Evolutionary conservation across 208 protist genomes (phyloP).

Genomic region (Sergeia podlipaevii): DNA sequence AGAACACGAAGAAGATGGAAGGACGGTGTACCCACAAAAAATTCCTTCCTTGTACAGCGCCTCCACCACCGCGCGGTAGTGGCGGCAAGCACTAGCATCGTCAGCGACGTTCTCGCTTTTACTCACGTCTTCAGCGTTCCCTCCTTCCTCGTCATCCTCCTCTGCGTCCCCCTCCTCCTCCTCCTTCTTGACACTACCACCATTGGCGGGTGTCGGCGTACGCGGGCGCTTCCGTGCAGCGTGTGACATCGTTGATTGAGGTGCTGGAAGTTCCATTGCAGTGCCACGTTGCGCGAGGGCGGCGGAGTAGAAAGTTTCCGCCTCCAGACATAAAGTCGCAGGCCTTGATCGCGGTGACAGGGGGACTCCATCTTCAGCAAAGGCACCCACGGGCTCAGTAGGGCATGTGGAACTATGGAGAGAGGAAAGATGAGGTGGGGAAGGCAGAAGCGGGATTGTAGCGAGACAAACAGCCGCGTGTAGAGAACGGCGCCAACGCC

Average conservation of each 20-base stretch:
- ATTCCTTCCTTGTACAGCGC: not conserved
- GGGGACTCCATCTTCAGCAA: not conserved
- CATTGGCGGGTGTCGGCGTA: not conserved
- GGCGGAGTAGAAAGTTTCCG: not conserved
- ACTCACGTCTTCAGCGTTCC: not conserved
- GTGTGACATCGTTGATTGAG: too few species aligned
- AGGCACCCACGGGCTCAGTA: not conserved
- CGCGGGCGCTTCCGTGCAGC: not conserved
- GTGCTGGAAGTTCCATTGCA: too few species aligned
- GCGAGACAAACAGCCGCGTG: too few species aligned
- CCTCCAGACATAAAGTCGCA: not conserved
- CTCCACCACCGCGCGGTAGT: too few species aligned
- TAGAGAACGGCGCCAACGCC: too few species aligned
- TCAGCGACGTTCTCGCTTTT: too few species aligned
- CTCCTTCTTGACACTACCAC: not conserved
- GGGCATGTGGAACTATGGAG: not conserved
- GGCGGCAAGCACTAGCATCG: too few species aligned
- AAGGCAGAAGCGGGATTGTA: too few species aligned
- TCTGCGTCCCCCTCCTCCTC: not conserved
- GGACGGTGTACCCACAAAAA: not conserved
- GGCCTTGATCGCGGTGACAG: not conserved
- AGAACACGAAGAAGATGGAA: too few species aligned
- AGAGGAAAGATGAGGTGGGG: too few species aligned
- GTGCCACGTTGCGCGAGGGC: not conserved
- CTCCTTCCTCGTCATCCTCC: not conserved